Evolutionary conservation across 2,329 filamentous ascomycete genomes (phyloP).

Genomic region (Neoarthrinium moseri): DNA sequence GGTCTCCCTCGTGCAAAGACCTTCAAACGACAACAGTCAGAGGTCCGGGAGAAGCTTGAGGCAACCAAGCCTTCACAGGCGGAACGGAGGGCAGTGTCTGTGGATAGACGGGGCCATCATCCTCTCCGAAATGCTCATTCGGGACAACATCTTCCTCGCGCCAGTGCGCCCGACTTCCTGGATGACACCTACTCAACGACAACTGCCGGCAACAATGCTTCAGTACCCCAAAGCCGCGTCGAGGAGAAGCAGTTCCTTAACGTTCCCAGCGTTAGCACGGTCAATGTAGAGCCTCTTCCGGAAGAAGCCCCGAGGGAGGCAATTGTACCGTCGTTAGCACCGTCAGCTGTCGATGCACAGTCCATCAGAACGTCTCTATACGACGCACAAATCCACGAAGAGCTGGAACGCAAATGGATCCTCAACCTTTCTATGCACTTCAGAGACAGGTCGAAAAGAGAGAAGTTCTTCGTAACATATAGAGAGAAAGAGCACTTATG

Average conservation of each 20-base stretch:
- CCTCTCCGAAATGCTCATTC: slow-evolving; percentile 32
- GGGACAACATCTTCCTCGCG: slow-evolving; percentile 38
- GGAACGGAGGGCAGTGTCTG: slow-evolving; percentile 71
- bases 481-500: slow-evolving; percentile 76
- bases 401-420: slow-evolving; percentile 89
- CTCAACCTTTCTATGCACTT: slow-evolving; percentile 98
- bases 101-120: slow-evolving; percentile 47
- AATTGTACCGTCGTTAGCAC: slow-evolving; percentile 14
- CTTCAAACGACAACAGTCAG: slow-evolving; percentile 80
- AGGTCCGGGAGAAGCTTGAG: slow-evolving; percentile 71
- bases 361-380: slow-evolving; percentile 55
- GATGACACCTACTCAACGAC: slow-evolving; percentile 25
- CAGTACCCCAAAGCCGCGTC: slow-evolving; percentile 29
- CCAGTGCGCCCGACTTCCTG: slow-evolving; percentile 48
- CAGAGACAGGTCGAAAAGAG: slow-evolving; percentile 83
- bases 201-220: slow-evolving; percentile 21
- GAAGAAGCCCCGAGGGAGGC: slow-evolving; percentile 27
- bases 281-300: slow-evolving; percentile 18
- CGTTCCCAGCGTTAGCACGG: slow-evolving; percentile 18
- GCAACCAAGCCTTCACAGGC: slow-evolving; percentile 61
- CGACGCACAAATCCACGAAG: slow-evolving; percentile 68
- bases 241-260: slow-evolving; percentile 30
- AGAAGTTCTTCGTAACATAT: slow-evolving; percentile 98
- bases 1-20: slow-evolving; percentile 75
- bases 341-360: slow-evolving; percentile 36